phyloP scores from a whole-genome alignment of 164 flowering plant genomes.

The Aristolochia fimbriata region DNA sequence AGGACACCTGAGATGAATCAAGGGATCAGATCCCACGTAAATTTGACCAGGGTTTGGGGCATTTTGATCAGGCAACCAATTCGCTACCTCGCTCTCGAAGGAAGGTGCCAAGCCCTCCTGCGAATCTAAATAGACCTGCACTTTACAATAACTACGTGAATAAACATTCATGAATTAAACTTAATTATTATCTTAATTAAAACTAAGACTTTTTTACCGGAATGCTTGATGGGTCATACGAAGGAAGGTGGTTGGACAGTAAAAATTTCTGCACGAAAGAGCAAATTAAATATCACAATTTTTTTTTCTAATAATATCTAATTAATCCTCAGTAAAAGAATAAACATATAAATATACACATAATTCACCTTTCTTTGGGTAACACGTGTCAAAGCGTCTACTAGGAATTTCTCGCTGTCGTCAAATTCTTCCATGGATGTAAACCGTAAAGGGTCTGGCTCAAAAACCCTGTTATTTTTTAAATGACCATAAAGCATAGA shows the following conservation, averaged over 20 bases:
- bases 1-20: constrained; percentile 21
- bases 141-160: not conserved
- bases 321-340: too few relatives aligned
- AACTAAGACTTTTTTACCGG: constrained; percentile 20
- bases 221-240: constrained; percentile 30
- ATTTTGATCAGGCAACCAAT: constrained; percentile 28
- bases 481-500: too few relatives aligned
- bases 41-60: constrained; percentile 16
- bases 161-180: too few relatives aligned
- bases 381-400: constrained; percentile 32
- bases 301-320: not conserved
- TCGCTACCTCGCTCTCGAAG: constrained; percentile 20
- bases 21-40: constrained; percentile 21
- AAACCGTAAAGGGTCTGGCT: constrained; percentile 38
- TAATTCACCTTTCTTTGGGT: constrained; percentile 34
- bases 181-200: not conserved
- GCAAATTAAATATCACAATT: not conserved
- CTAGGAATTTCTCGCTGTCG: constrained; percentile 32
- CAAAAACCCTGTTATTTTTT: constrained; percentile 25
- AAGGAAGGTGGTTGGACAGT: constrained; percentile 22
- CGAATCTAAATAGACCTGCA: constrained; percentile 34
- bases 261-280: constrained; percentile 28
- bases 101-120: constrained; percentile 29
- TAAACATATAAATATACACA: not conserved
- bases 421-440: constrained; percentile 33